Percentiles rank a stretch among this genome's conserved stretches.
phyloP scores from a whole-genome alignment of 2,329 filamentous ascomycete genomes.

The Tolypocladium ophioglossoides region DNA sequence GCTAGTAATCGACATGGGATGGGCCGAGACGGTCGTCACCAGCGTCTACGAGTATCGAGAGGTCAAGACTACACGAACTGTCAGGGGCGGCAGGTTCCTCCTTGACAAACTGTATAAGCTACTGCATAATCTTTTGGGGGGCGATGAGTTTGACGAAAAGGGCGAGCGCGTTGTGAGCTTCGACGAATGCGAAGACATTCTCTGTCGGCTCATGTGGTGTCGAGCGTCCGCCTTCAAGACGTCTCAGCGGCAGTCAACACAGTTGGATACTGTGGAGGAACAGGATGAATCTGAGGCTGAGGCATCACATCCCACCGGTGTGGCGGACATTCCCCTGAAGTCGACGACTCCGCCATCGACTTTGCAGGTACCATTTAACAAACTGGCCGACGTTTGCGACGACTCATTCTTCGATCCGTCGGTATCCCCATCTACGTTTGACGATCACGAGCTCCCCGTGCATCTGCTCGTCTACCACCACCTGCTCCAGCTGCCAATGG shows the following conservation, averaged over 20 bases:
- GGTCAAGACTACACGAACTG: conserved; percentile 57
- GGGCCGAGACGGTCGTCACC: conserved; percentile 80
- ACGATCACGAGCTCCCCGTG: conserved; percentile 78
- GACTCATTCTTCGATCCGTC: conserved; percentile 57
- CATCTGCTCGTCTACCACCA: conserved; percentile 66
- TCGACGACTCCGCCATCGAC: conserved; percentile 40
- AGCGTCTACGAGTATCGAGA: conserved; percentile 87
- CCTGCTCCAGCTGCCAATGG: conserved; percentile 65
- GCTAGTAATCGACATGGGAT: conserved; percentile 81
- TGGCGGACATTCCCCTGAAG: conserved; percentile 32
- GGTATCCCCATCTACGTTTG: conserved; percentile 46
- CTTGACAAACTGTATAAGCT: conserved; percentile 58
- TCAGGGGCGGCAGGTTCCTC: conserved; percentile 64
- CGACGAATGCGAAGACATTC: conserved; percentile 71
- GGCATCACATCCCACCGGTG: conserved; percentile 11
- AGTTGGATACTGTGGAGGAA: conserved; percentile 41
- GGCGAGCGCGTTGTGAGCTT: conserved; percentile 45
- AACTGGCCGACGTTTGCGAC: conserved; percentile 66
- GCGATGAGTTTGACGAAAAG: conserved; percentile 17
- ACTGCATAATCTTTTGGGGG: conserved; percentile 28
- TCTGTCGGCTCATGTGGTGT: conserved; percentile 72
- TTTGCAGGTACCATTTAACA: conserved; percentile 56
- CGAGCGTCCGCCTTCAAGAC: conserved; percentile 19
- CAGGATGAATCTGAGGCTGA: conserved; percentile 41
- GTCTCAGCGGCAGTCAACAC: conserved; percentile 25